These are phyloP conservation scores for Spatholobus suberectus DNA, from an alignment of 306 rosid genomes.

Conservation along the genomic window DNA sequence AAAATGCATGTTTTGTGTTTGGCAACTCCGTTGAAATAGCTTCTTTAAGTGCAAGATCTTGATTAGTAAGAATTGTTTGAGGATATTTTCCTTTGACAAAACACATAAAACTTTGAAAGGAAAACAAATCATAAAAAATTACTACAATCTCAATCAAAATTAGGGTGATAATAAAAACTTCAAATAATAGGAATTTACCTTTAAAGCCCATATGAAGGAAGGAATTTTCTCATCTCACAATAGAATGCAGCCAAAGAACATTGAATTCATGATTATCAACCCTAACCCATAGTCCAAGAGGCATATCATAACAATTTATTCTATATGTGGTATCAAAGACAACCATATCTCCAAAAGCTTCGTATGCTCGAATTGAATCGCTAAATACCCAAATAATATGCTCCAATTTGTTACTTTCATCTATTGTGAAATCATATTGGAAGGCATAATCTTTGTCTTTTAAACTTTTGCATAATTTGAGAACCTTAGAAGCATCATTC, in stretches of 20 bases:
- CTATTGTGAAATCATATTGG: background rate
- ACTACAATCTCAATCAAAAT: background rate
- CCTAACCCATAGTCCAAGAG: background rate
- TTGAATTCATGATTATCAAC: background rate
- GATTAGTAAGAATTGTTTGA: background rate
- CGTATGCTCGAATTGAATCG: background rate
- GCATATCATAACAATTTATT: constrained; percentile 3
- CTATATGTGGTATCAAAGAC: background rate
- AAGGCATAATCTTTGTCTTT: background rate
- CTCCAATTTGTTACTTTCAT: background rate
- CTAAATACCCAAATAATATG: constrained; percentile 12
- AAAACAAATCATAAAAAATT: background rate
- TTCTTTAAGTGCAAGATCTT: background rate
- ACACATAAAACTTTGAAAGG: background rate
- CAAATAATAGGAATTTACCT: background rate
- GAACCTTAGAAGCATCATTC: no score
- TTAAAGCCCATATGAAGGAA: background rate
- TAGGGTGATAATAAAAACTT: background rate
- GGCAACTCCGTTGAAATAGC: no score
- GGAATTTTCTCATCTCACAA: background rate
- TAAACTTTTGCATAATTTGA: no score
- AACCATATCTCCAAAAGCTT: background rate
- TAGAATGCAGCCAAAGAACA: background rate
- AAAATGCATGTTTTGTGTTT: no score
- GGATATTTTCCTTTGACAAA: background rate